Conservation (phyloP, 2,329 filamentous ascomycete species). For the Fusarium heterosporum region DNA sequence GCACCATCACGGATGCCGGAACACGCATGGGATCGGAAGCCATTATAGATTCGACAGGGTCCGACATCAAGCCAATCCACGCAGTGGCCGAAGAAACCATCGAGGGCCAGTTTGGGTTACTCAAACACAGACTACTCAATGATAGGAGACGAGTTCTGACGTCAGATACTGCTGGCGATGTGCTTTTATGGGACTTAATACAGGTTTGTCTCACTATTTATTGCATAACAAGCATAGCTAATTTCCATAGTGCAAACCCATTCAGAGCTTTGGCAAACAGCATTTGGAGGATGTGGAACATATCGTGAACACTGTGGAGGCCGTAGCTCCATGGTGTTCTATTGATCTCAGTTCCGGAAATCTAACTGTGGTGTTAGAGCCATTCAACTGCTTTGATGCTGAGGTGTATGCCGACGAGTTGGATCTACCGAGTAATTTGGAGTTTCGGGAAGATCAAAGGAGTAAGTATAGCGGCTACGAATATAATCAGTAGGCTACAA, state of each 20-base stretch:
- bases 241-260: conserved; percentile 76
- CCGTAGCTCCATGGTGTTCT: conserved; percentile 94
- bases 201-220: conserved; percentile 65
- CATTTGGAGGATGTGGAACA: conserved; percentile 93
- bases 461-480: conserved; percentile 66
- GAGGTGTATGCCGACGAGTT: conserved; percentile 97
- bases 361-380: conserved; percentile 89
- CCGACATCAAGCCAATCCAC: conserved; percentile 69
- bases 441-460: conserved; percentile 92
- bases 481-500: background rate
- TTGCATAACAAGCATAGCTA: conserved; percentile 9
- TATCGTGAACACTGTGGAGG: conserved; percentile 87
- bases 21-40: conserved; percentile 56
- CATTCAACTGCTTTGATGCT: conserved; percentile 96
- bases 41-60: conserved; percentile 46
- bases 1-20: conserved; percentile 59
- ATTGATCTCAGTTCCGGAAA: conserved; percentile 94
- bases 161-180: conserved; percentile 93
- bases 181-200: conserved; percentile 93
- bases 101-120: conserved; percentile 92
- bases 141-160: conserved; percentile 91
- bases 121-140: conserved; percentile 93
- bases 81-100: conserved; percentile 82
- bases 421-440: conserved; percentile 75
- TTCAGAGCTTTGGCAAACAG: conserved; percentile 92